Percentiles rank a stretch among this genome's conserved stretches.
Evolutionary conservation across 345 rosid species (phyloP).

Genomic region (Physaria fendleri): DNA sequence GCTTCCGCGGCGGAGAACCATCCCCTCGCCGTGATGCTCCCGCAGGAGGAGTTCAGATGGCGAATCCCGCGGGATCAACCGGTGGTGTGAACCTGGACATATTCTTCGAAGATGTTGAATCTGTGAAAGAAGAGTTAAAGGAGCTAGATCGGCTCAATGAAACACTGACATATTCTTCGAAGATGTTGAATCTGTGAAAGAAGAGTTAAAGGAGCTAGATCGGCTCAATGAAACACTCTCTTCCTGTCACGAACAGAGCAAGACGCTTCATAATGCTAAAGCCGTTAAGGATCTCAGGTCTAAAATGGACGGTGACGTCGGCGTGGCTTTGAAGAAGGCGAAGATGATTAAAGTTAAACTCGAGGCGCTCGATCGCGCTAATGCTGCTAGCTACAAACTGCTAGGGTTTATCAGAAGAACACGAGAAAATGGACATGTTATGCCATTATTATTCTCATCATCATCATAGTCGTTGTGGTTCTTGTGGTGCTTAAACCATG

Average conservation of each 20-base stretch:
- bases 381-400: constrained; percentile 62
- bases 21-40: constrained; percentile 45
- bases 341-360: constrained; percentile 68
- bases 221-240: too few species aligned
- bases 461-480: constrained; percentile 56
- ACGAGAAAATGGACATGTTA: constrained; percentile 76
- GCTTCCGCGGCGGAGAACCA: constrained; percentile 39
- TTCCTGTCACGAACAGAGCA: too few species aligned
- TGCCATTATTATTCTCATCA: constrained; percentile 51
- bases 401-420: constrained; percentile 62
- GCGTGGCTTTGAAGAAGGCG: constrained; percentile 70
- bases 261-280: too few species aligned
- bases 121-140: constrained; percentile 67
- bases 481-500: constrained; percentile 55
- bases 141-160: constrained; percentile 63
- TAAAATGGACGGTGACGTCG: constrained; percentile 78
- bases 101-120: constrained; percentile 81
- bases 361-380: constrained; percentile 86
- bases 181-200: constrained; percentile 68
- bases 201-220: too few species aligned
- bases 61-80: constrained; percentile 26
- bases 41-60: constrained; percentile 27
- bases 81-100: constrained; percentile 72
- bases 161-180: constrained; percentile 53
- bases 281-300: constrained; percentile 67